Evolutionary conservation across 192 early-diverging fungal genomes (phyloP), one percentile per base, ranked within the genome.

Genomic region (Hyaloraphidium curvatum): DNA sequence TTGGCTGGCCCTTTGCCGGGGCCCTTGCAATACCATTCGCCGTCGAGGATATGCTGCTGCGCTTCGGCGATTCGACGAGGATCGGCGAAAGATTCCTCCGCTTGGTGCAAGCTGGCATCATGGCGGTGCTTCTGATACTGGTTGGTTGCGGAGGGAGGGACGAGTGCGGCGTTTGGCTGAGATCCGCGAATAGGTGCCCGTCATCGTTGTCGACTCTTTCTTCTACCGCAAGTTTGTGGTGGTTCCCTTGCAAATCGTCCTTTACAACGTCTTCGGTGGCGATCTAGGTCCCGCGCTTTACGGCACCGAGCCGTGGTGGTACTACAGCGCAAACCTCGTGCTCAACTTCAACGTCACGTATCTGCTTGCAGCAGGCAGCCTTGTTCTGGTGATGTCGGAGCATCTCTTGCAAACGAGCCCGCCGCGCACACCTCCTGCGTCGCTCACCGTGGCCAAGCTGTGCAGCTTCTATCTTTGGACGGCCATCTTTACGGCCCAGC

Each of bases 271-370:
- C 1, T 82, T 97, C 66, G 67, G 28, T 7, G 31, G 43, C 14
- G 28, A 51, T 22, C 65, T 63, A 19, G 77, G 80, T 0, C 82
- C 87, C 5, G 66, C 82, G 39, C 71, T 94, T 23, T 94, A 78
- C 63, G 90, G 92, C 22, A 87, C 86, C 0, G 91, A 98, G 62
- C 87, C 85, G 21, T 88, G 84, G 84, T 74, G 72, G 63, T 98
- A 82, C 66, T 98, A 96, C 59, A n/a, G 92, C 1, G 54, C 79
- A 1, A 96, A 96, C 60, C 85, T 87, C 2, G 53, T 86, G 43
- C 66, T 96, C 55, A 98, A 98, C 62, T 95, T 82, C 58, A 94
- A 91, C 57, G 33, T 90, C 22, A 65, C 80, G 1, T 89, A 89
- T 59, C 13, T 80, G 2, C 59, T 83, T 29, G 89, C 89, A n/a